Percentiles rank a stretch among this genome's conserved stretches.
These are phyloP conservation scores for Vitis riparia DNA, from an alignment of 164 flowering plant species.

Conservation along the genomic window DNA sequence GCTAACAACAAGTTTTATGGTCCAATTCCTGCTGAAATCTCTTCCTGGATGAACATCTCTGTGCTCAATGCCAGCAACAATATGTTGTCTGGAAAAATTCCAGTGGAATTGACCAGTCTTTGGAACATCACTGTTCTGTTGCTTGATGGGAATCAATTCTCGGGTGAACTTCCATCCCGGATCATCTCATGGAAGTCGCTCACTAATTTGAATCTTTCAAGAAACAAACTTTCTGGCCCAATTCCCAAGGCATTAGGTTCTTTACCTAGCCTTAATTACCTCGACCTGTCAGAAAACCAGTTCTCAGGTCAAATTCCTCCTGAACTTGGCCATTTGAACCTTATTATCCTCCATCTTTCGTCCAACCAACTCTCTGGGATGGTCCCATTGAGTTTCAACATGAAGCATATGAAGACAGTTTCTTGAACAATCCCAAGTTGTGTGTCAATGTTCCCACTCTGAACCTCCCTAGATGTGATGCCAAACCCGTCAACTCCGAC, in stretches of 20 bases:
- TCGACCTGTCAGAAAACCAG: slow-evolving; percentile 60
- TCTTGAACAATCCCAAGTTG: slow-evolving; percentile 61
- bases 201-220: slow-evolving; percentile 39
- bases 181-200: slow-evolving; percentile 58
- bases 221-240: slow-evolving; percentile 59
- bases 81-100: slow-evolving; percentile 47
- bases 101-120: slow-evolving; percentile 44
- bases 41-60: slow-evolving; percentile 24
- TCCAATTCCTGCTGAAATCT: slow-evolving; percentile 35
- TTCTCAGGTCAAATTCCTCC: slow-evolving; percentile 71
- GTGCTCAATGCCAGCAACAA: slow-evolving; percentile 65
- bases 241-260: slow-evolving; percentile 51
- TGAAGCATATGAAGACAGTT: slow-evolving; percentile 53
- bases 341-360: slow-evolving; percentile 58
- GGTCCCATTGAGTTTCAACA: slow-evolving; percentile 51
- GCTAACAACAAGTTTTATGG: slow-evolving; percentile 61
- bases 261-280: slow-evolving; percentile 38
- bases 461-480: slow-evolving; percentile 30
- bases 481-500: background rate
- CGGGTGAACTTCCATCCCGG: slow-evolving; percentile 58
- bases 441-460: slow-evolving; percentile 38
- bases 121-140: slow-evolving; percentile 28
- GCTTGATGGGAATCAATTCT: slow-evolving; percentile 60
- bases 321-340: slow-evolving; percentile 38
- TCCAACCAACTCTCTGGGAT: slow-evolving; percentile 61